Base-by-base conservation (phyloP, 83 land plant genomes). In the Thuja plicata region DNA sequence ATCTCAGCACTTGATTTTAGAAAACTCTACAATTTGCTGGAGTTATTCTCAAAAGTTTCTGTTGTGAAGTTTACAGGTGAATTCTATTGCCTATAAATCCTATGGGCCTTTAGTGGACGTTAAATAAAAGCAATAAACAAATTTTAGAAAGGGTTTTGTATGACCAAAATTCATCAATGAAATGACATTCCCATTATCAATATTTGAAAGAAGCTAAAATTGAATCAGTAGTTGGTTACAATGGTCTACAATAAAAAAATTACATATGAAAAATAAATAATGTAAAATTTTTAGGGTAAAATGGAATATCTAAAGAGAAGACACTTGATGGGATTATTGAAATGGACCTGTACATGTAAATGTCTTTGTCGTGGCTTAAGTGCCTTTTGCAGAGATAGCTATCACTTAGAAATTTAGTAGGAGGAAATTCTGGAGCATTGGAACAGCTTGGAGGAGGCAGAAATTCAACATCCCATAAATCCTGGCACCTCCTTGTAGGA, bases 261-360 rank as follows among this genome's bases (percentile, higher is more conserved):
- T 27, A 45, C 12, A 27, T 46, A 45, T 38, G 0, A 24, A 41
- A 82, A n/a, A 43, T 27, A 82, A 9, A 43, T 45, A 81, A 45
- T 81, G 84, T 81, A 30, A 43, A 43, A 43, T 15, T 45, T 82
- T 40, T 34, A 82, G 30, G 52, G n/a, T 82, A 43, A 6, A 82
- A 82, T 24, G 15, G 9, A 41, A 41, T 81, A 37, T 40, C 83
- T 81, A 81, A 32, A 35, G 24, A 78, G 81, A 19, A 81, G 46
- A 81, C 21, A 37, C 48, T 24, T 43, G 50, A n/a, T 81, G 41
- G 45, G 85, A 82, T 82, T 50, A 82, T 82, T 8, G 27, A 10
- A 45, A 82, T 54, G 21, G 85, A 86, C 87, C 87, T 86, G 87
- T 86, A 86, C 87, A 86, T 86, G 87, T 86, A 86, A 70, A 86